Conservation (phyloP, 2,329 filamentous ascomycete genomes). For the Calonectria montana region DNA sequence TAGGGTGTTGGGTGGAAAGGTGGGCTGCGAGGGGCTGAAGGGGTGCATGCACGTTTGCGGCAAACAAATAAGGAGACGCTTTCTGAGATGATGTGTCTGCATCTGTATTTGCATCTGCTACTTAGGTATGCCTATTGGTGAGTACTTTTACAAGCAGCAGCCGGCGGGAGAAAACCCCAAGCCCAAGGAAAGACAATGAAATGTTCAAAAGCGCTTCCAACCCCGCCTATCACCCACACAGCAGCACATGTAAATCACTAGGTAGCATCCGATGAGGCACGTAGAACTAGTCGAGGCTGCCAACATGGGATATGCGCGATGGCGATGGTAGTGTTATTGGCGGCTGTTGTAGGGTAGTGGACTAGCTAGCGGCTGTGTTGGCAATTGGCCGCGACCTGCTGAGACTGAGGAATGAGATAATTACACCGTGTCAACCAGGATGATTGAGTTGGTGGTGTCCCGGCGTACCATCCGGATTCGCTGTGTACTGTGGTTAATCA, state of each 20-base stretch:
- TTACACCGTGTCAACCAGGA: neutral
- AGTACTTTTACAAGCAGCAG: neutral
- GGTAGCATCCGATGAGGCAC: constrained; percentile 3
- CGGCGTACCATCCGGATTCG: neutral
- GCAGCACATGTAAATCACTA: neutral
- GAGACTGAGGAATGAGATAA: neutral
- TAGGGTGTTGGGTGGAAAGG: neutral
- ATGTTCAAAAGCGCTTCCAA: no score
- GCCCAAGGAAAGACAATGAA: neutral
- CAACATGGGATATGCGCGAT: neutral
- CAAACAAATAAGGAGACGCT: neutral
- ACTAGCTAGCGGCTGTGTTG: neutral
- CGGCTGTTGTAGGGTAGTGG: constrained; percentile 7
- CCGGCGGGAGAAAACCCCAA: neutral
- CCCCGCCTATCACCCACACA: neutral
- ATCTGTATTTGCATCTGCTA: neutral
- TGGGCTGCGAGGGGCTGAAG: neutral
- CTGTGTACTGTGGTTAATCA: neutral
- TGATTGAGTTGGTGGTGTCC: neutral
- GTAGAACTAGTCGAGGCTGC: constrained; percentile 8
- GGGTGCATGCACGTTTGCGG: neutral
- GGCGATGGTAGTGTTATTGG: neutral
- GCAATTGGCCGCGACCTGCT: neutral
- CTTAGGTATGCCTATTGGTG: neutral
- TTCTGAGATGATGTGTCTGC: neutral